Conservation (phyloP, 2,329 filamentous ascomycete genomes). For the Sporothrix mexicana region DNA sequence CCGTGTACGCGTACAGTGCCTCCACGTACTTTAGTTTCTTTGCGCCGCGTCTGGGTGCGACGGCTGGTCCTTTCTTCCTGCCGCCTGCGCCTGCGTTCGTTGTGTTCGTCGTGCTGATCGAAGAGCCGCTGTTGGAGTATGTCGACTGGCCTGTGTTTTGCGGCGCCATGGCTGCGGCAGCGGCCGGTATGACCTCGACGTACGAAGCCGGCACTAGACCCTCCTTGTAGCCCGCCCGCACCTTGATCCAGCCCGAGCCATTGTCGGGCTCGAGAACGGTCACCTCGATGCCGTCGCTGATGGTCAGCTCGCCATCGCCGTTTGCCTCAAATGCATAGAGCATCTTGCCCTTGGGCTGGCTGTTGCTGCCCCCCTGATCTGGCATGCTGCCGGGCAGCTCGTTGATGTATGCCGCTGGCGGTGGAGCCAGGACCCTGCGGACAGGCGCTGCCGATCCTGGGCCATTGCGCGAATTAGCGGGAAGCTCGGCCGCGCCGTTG, state of each 20-base stretch:
- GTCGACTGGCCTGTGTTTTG: constrained; percentile 60
- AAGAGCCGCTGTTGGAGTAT: constrained; percentile 79
- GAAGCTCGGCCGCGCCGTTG: constrained; percentile 47
- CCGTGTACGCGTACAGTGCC: constrained; percentile 89
- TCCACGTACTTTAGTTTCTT: constrained; percentile 95
- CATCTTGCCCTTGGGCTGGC: constrained; percentile 81
- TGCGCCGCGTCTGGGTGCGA: constrained; percentile 86
- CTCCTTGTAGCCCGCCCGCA: constrained; percentile 75
- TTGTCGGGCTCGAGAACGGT: constrained; percentile 84
- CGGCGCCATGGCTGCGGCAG: constrained; percentile 50
- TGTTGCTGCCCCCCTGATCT: constrained; percentile 44
- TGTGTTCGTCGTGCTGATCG: constrained; percentile 53
- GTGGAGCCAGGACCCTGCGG: constrained; percentile 83
- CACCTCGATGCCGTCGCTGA: constrained; percentile 80
- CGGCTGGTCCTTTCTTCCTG: constrained; percentile 90
- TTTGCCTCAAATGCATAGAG: constrained; percentile 83
- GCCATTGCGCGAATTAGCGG: constrained; percentile 46
- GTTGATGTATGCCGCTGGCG: constrained; percentile 79
- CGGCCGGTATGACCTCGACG: constrained; percentile 66
- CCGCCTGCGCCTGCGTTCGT: constrained; percentile 42
- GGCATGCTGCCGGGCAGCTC: constrained; percentile 62
- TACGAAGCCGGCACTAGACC: constrained; percentile 90
- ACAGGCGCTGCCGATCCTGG: constrained; percentile 54
- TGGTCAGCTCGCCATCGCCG: constrained; percentile 79
- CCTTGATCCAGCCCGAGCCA: constrained; percentile 88